A percentile compares a stretch with the other conserved stretches of the same genome.
Evolutionary conservation across 164 flowering plant genomes (phyloP).

Genomic region (Berberis thunbergii): DNA sequence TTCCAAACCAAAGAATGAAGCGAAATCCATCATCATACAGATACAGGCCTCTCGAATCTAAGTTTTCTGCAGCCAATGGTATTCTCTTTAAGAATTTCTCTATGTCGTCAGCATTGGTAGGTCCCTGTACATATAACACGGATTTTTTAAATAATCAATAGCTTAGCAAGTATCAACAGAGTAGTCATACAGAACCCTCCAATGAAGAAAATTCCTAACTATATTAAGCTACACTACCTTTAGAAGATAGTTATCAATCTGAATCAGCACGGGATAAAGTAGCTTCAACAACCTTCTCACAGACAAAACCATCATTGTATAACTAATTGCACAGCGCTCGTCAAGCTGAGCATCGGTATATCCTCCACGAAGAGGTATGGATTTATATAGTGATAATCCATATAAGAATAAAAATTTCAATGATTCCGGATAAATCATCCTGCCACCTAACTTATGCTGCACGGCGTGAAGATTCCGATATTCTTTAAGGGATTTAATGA

Average conservation of each 20-base stretch:
- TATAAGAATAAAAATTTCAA: slow-evolving; percentile 64
- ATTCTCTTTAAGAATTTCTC: slow-evolving; percentile 30
- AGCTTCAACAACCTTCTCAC: slow-evolving; percentile 67
- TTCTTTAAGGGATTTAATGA: slow-evolving; percentile 85
- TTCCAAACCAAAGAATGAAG: slow-evolving; percentile 92
- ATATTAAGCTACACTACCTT: slow-evolving; percentile 34
- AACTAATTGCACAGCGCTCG: slow-evolving; percentile 93
- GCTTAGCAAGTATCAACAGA: neutral
- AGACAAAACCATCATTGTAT: slow-evolving; percentile 81
- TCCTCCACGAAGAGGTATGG: slow-evolving; percentile 79
- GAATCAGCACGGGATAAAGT: slow-evolving; percentile 74
- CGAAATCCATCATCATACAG: slow-evolving; percentile 86
- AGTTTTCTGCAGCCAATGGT: slow-evolving; percentile 59
- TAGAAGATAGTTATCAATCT: slow-evolving; percentile 66
- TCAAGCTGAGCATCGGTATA: slow-evolving; percentile 82
- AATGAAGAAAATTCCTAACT: neutral
- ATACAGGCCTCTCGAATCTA: slow-evolving; percentile 84
- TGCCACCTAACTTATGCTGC: slow-evolving; percentile 82
- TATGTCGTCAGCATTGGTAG: slow-evolving; percentile 32
- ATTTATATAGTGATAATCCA: slow-evolving; percentile 73
- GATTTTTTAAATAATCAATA: neutral
- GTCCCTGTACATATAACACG: slow-evolving; percentile 34
- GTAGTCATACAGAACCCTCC: neutral
- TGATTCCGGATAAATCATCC: slow-evolving; percentile 94
- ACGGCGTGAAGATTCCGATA: slow-evolving; percentile 91